Evolutionary conservation across 345 rosid species (phyloP).

Genomic region (Linum lewisii): DNA sequence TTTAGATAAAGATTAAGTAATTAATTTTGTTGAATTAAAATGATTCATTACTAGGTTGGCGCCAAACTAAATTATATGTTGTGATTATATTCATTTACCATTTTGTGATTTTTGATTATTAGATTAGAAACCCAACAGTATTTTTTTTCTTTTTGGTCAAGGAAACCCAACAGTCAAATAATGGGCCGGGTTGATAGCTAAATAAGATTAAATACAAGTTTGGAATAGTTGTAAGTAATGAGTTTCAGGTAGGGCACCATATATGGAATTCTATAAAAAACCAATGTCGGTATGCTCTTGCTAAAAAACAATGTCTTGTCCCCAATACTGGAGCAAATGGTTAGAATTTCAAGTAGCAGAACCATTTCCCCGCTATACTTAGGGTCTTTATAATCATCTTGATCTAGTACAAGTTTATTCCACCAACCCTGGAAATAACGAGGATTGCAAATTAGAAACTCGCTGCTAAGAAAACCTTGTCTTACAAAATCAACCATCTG

Average conservation of each 20-base stretch:
- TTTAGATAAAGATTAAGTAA: no score
- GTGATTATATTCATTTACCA: no score
- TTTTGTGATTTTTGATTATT: no score
- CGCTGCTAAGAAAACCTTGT: slow-evolving; percentile 98
- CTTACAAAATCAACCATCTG: slow-evolving; percentile 99
- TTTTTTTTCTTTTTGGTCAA: slow-evolving; percentile 97
- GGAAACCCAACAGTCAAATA: no score
- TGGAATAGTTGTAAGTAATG: no score
- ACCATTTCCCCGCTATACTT: slow-evolving; percentile 95
- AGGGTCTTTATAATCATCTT: slow-evolving; percentile 56
- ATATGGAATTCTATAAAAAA: slow-evolving; percentile 85
- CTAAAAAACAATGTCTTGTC: slow-evolving; percentile 94
- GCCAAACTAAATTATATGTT: no score
- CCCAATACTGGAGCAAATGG: slow-evolving; percentile 59
- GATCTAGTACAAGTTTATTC: slow-evolving; percentile 80
- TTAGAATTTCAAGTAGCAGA: slow-evolving; percentile 77
- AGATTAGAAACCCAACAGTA: slow-evolving; percentile 53
- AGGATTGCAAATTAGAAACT: no score
- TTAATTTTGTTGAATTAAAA: no score
- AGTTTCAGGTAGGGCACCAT: slow-evolving; percentile 61
- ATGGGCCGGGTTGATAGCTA: slow-evolving; percentile 31
- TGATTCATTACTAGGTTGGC: no score
- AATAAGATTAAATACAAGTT: slow-evolving; percentile 13
- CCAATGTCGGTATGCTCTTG: slow-evolving; percentile 96
- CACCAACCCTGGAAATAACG: slow-evolving; percentile 68